Evolutionary conservation across 1,284 basidiomycete genomes (phyloP).

Genomic region (Ceratobasidium theobromae): DNA sequence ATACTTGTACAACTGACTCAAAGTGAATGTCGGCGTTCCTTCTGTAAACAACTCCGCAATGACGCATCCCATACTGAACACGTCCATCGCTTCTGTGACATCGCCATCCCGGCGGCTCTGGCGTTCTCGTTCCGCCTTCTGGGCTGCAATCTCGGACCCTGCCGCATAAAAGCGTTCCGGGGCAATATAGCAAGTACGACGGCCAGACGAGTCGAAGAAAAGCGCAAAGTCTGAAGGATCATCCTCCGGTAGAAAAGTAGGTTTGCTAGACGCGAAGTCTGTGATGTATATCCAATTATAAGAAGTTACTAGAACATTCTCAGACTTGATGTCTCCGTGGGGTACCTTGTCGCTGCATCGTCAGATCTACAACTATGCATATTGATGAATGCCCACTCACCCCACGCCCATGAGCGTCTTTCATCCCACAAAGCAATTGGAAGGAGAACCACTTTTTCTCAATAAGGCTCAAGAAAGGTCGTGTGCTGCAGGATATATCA

Average conservation of each 20-base stretch:
- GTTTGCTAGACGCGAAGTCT: constrained; percentile 98
- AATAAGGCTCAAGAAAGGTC: constrained; percentile 86
- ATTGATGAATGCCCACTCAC: constrained; percentile 42
- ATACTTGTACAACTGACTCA: constrained; percentile 96
- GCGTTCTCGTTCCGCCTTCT: constrained; percentile 54
- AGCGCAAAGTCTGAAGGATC: constrained; percentile 98
- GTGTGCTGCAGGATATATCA: constrained; percentile 61
- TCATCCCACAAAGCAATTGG: constrained; percentile 84
- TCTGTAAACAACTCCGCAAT: constrained; percentile 96
- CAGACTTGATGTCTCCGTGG: constrained; percentile 97
- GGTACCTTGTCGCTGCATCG: constrained; percentile 58
- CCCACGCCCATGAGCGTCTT: constrained; percentile 74
- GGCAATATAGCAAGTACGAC: constrained; percentile 93
- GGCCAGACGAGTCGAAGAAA: constrained; percentile 94
- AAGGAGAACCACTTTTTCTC: constrained; percentile 99
- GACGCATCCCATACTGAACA: constrained; percentile 94
- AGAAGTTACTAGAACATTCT: constrained; percentile 95
- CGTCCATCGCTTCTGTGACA: constrained; percentile 96
- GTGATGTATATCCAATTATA: constrained; percentile 96
- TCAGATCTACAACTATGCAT: background rate
- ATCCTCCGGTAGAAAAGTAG: constrained; percentile 91
- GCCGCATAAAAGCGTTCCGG: constrained; percentile 94
- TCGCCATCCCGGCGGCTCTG: constrained; percentile 66
- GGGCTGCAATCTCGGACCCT: constrained; percentile 68
- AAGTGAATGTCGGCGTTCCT: constrained; percentile 89